Conservation (phyloP, 805 yeast genomes). For the Ogataea wickerhamii region DNA sequence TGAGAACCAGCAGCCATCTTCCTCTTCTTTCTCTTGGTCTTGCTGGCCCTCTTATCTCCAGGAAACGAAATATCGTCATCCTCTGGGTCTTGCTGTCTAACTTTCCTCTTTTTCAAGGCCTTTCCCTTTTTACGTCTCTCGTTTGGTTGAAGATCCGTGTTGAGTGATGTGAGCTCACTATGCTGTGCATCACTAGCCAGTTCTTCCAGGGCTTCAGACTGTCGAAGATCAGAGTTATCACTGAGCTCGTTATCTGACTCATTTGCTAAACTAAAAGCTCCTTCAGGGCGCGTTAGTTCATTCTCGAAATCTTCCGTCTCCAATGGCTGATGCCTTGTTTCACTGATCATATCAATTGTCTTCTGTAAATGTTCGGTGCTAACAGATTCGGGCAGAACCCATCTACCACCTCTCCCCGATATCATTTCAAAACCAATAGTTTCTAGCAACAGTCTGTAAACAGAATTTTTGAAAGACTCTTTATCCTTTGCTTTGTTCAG, state of each 20-base stretch:
- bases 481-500: constrained; percentile 11
- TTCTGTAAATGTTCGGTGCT: constrained; percentile 9
- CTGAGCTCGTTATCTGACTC: constrained; percentile 16
- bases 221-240: constrained; percentile 23
- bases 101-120: constrained; percentile 19
- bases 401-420: constrained; percentile 1
- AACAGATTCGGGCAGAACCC: constrained; percentile 7
- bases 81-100: constrained; percentile 9
- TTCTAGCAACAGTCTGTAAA: constrained; percentile 22
- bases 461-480: constrained; percentile 7
- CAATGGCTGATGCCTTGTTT: constrained; percentile 20
- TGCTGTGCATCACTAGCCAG: constrained; percentile 34
- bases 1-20: constrained; percentile 11
- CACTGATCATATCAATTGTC: constrained; percentile 16
- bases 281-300: constrained; percentile 5
- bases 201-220: constrained; percentile 37
- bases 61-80: constrained; percentile 12
- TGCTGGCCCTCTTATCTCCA: constrained; percentile 10
- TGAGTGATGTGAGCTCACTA: constrained; percentile 39
- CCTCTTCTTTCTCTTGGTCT: constrained; percentile 7
- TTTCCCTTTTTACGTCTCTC: constrained; percentile 22
- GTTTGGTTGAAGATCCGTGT: constrained; percentile 26
- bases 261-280: background rate
- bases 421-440: constrained; percentile 20
- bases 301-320: constrained; percentile 25